phyloP scores from a whole-genome alignment of 352 stramenopile genomes.

The Globisporangium irregulare region DNA sequence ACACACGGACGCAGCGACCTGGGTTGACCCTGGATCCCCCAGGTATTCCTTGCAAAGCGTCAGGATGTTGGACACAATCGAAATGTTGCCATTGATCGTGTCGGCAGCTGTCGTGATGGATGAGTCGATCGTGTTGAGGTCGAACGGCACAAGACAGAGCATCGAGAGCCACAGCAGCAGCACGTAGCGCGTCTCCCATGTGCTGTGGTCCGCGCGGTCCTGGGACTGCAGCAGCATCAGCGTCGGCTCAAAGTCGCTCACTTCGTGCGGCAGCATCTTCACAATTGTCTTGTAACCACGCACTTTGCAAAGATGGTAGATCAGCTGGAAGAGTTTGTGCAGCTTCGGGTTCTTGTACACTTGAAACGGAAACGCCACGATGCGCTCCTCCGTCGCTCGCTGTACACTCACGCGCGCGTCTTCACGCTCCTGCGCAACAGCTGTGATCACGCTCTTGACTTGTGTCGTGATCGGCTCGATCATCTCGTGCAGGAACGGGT shows the following conservation, averaged over 20 bases:
- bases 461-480: constrained; percentile 66
- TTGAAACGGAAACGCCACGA: constrained; percentile 68
- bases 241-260: constrained; percentile 94
- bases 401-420: constrained; percentile 2
- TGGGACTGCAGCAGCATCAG: constrained; percentile 87
- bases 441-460: constrained; percentile 55
- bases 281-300: constrained; percentile 95
- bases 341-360: constrained; percentile 70
- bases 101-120: constrained; percentile 30
- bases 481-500: constrained; percentile 79
- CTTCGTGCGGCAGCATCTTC: constrained; percentile 95
- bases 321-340: constrained; percentile 85
- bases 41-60: constrained; percentile 87
- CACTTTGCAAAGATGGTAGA: constrained; percentile 97
- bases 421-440: constrained; percentile 28
- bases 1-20: constrained; percentile 93
- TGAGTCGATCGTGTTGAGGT: constrained; percentile 95
- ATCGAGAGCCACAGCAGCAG: constrained; percentile 98
- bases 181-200: constrained; percentile 78
- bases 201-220: constrained; percentile 73
- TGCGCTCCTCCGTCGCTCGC: constrained; percentile 3
- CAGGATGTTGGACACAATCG: constrained; percentile 79
- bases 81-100: constrained; percentile 29
- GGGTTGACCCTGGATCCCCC: constrained; percentile 74
- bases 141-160: constrained; percentile 97